Conservation (phyloP, 768 basidiomycete genomes). For the Hygrophorus pudorinus region DNA sequence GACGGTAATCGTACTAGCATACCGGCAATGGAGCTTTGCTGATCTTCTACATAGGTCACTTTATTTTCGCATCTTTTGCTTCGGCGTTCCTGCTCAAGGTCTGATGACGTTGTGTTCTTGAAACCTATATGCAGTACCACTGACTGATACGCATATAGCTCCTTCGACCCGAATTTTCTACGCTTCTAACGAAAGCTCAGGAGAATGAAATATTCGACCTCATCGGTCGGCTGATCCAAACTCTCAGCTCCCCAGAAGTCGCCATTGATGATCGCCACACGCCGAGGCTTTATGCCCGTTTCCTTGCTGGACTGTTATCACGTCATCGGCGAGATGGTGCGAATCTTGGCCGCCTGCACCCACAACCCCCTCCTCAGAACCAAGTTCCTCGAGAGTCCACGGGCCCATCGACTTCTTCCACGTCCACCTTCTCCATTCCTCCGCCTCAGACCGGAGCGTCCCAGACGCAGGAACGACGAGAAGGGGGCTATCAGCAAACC, state of each 20-base stretch:
- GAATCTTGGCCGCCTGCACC: slow-evolving; percentile 44
- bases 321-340: slow-evolving; percentile 61
- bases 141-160: slow-evolving; percentile 28
- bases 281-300: slow-evolving; percentile 70
- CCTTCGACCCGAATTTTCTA: slow-evolving; percentile 65
- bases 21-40: background rate
- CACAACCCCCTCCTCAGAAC: slow-evolving; percentile 35
- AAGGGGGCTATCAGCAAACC: slow-evolving; percentile 12
- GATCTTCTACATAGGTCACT: slow-evolving; percentile 40
- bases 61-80: slow-evolving; percentile 72
- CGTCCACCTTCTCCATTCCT: slow-evolving; percentile 21
- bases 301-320: slow-evolving; percentile 62
- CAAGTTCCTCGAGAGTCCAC: slow-evolving; percentile 13
- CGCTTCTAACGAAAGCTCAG: slow-evolving; percentile 47
- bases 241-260: slow-evolving; percentile 58
- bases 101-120: slow-evolving; percentile 1
- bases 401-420: slow-evolving; percentile 13
- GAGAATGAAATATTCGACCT: slow-evolving; percentile 64
- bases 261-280: slow-evolving; percentile 79
- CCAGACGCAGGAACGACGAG: slow-evolving; percentile 9
- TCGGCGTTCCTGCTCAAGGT: slow-evolving; percentile 80
- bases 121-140: background rate
- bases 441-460: slow-evolving; percentile 12
- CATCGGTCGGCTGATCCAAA: slow-evolving; percentile 65
- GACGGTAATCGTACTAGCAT: slow-evolving; percentile 40